phyloP scores from a whole-genome alignment of 495 filamentous ascomycete genomes.

The Hypoxylon perforatum region DNA sequence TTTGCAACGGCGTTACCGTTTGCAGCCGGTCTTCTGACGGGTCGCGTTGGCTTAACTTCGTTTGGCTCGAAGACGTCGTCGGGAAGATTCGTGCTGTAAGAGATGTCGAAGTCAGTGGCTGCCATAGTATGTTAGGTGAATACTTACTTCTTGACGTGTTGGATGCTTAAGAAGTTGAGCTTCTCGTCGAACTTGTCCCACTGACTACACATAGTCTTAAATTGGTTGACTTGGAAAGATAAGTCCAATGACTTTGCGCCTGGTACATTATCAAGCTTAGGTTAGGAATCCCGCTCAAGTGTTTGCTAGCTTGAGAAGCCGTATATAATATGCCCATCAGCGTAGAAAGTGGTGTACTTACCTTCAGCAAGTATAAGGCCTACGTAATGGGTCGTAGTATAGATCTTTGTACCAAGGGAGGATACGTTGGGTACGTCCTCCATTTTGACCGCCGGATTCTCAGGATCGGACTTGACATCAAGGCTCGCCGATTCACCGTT shows the following conservation, averaged over 20 bases:
- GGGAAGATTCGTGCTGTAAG: conserved; percentile 81
- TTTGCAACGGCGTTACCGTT: conserved; percentile 23
- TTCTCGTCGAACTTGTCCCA: conserved; percentile 71
- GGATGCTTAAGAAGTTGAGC: conserved; percentile 70
- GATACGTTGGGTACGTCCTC: conserved; percentile 20
- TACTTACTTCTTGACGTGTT: conserved; percentile 80
- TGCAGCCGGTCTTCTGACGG: conserved; percentile 60
- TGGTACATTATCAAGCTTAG: conserved; percentile 45
- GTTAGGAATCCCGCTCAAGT: conserved; percentile 48
- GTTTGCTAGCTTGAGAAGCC: conserved; percentile 60
- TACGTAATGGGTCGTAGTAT: conserved; percentile 89
- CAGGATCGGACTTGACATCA: conserved; percentile 52
- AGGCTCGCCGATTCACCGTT: conserved; percentile 18
- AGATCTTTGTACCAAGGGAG: conserved; percentile 63
- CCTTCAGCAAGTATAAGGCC: conserved; percentile 78
- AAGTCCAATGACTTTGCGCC: conserved; percentile 71
- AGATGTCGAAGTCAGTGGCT: conserved; percentile 37
- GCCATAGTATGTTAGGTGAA: neutral
- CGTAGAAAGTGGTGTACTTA: conserved; percentile 58
- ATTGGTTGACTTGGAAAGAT: conserved; percentile 77
- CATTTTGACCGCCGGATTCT: conserved; percentile 41
- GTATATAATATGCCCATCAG: conserved; percentile 61
- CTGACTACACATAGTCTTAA: conserved; percentile 74
- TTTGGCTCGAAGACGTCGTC: conserved; percentile 88
- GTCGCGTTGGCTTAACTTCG: conserved; percentile 74